Evolutionary conservation across 768 basidiomycete genomes (phyloP).

Genomic region (Boletus rubroflammeus): DNA sequence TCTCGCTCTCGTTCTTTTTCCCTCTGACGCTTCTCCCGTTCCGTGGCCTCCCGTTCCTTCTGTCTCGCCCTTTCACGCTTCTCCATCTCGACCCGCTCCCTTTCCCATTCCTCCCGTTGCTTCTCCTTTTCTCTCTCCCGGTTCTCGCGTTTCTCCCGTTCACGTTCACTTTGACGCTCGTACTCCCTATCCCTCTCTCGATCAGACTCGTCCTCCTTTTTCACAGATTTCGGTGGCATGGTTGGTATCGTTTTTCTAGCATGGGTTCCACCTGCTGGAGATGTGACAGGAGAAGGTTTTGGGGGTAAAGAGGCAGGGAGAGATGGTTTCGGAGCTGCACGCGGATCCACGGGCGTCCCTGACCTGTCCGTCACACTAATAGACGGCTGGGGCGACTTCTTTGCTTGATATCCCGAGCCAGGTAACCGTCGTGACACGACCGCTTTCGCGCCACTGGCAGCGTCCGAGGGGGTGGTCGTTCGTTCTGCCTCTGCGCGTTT

Average conservation of each 20-base stretch:
- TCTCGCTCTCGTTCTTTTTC: constrained; percentile 26
- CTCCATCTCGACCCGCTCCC: constrained; percentile 16
- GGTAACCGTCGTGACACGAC: constrained; percentile 36
- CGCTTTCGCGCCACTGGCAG: constrained; percentile 14
- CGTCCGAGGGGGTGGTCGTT: constrained; percentile 17
- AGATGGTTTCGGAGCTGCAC: constrained; percentile 24
- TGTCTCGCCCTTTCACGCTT: constrained; percentile 22
- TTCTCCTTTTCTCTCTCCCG: constrained; percentile 22
- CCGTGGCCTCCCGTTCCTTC: constrained; percentile 20
- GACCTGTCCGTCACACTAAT: constrained; percentile 21
- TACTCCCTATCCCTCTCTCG: constrained; percentile 23
- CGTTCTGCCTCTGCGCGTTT: constrained; percentile 27
- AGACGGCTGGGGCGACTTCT: constrained; percentile 29
- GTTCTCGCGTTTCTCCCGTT: constrained; percentile 24
- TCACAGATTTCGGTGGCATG: constrained; percentile 16
- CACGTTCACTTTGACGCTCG: constrained; percentile 26
- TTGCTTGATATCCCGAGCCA: constrained; percentile 47
- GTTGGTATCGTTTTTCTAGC: constrained; percentile 30
- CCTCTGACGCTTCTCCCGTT: constrained; percentile 24
- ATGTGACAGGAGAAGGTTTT: constrained; percentile 32
- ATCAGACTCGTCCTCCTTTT: constrained; percentile 29
- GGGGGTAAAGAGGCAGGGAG: constrained; percentile 32
- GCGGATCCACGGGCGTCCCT: constrained; percentile 26
- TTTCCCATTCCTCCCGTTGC: constrained; percentile 23
- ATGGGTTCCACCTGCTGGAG: constrained; percentile 22